Conservation (phyloP, 345 rosid species). For the Salix viminalis region DNA sequence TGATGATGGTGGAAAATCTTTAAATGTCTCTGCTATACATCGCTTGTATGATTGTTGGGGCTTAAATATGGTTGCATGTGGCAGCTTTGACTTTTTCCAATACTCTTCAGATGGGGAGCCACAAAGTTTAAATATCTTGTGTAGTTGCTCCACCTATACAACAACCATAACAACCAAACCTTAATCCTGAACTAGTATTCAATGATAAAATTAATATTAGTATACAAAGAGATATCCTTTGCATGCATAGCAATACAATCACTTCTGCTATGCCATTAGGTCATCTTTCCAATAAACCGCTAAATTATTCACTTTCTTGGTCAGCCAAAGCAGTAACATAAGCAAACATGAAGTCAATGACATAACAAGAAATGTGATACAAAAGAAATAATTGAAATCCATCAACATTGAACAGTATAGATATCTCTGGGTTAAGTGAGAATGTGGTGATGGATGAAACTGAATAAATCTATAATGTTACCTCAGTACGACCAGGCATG, state of each 20-base stretch:
- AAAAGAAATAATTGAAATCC: background rate
- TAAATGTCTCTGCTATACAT: conserved; percentile 58
- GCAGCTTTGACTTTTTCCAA: conserved; percentile 72
- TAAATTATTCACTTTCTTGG: background rate
- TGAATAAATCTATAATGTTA: background rate
- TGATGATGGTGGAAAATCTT: conserved; percentile 66
- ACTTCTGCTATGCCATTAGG: background rate
- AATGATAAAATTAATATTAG: too few relatives aligned
- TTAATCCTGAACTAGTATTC: too few relatives aligned
- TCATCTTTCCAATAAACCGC: background rate
- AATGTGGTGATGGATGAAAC: background rate
- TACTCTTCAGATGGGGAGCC: conserved; percentile 81
- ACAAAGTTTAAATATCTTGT: conserved; percentile 69
- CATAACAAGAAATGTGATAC: too few relatives aligned
- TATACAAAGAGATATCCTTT: too few relatives aligned
- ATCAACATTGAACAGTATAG: background rate
- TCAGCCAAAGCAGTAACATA: background rate
- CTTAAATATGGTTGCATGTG: conserved; percentile 76
- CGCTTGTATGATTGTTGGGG: conserved; percentile 71
- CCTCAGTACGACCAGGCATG: conserved; percentile 37
- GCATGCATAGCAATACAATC: too few relatives aligned
- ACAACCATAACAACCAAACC: background rate
- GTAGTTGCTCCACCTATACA: conserved; percentile 70
- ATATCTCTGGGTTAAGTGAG: background rate
- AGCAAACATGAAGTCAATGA: too few relatives aligned